Evolutionary conservation across 108 stramenopile species (phyloP).

Genomic region (Parietichytrium sp.): DNA sequence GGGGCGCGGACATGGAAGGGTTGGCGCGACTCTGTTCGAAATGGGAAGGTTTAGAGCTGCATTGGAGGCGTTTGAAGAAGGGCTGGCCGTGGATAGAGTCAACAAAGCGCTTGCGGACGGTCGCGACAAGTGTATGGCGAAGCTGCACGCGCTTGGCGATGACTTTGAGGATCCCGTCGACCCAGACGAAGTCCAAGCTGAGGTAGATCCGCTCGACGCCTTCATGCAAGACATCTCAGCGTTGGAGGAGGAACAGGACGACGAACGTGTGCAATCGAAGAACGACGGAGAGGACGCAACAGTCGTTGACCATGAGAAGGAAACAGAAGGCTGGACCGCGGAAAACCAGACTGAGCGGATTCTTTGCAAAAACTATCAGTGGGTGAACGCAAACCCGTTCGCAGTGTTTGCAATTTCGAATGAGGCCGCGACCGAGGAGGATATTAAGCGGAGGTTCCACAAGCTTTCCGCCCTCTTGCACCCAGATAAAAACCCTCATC

Average conservation of each 20-base stretch:
- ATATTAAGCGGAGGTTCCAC: conserved; percentile 53
- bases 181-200: conserved; percentile 40
- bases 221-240: conserved; percentile 37
- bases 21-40: conserved; percentile 60
- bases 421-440: conserved; percentile 58
- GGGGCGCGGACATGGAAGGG: conserved; percentile 56
- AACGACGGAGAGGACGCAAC: conserved; percentile 33
- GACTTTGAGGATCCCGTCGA: not conserved
- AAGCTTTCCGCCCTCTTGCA: conserved; percentile 58
- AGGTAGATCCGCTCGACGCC: conserved; percentile 48
- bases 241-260: conserved; percentile 27
- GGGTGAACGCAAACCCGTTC: conserved; percentile 63
- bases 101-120: conserved; percentile 49
- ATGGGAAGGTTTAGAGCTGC: conserved; percentile 48
- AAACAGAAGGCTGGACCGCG: conserved; percentile 51
- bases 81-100: conserved; percentile 49
- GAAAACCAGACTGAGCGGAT: conserved; percentile 52
- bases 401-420: conserved; percentile 49
- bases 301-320: not conserved
- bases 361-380: conserved; percentile 50
- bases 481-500: conserved; percentile 60
- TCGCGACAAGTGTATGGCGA: not conserved
- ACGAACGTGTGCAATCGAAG: conserved; percentile 21
- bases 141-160: too few species aligned
- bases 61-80: conserved; percentile 31